Percentiles rank a stretch among this genome's conserved stretches.
phyloP scores from a whole-genome alignment of 345 rosid genomes.

The Hibiscus trionum region DNA sequence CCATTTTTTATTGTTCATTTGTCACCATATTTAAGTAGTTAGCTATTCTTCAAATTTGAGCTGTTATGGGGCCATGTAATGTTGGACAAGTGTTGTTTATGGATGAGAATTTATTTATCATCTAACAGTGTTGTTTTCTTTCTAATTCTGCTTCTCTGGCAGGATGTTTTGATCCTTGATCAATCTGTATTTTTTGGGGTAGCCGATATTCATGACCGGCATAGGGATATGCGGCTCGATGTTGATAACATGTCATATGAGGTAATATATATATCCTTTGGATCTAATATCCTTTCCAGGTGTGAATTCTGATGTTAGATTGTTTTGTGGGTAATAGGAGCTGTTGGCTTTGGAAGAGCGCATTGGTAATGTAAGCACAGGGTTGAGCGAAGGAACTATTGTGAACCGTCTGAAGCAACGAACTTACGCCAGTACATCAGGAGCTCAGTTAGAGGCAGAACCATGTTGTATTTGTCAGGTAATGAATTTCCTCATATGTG shows the following conservation, averaged over 20 bases:
- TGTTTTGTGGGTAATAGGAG: slow-evolving; percentile 42
- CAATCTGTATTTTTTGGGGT: slow-evolving; percentile 56
- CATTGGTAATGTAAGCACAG: slow-evolving; percentile 85
- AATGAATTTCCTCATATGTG: slow-evolving; percentile 8
- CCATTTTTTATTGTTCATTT: not conserved
- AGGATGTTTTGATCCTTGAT: slow-evolving; percentile 84
- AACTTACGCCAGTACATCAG: slow-evolving; percentile 21
- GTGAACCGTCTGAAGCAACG: slow-evolving; percentile 35
- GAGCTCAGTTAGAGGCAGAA: slow-evolving; percentile 41
- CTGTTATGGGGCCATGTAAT: not conserved
- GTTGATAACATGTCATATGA: slow-evolving; percentile 97
- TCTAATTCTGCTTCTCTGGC: slow-evolving; percentile 15
- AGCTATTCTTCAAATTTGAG: not conserved
- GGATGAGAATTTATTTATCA: not conserved
- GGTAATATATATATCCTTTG: slow-evolving; percentile 30
- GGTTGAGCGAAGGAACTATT: slow-evolving; percentile 68
- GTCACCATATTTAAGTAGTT: not conserved
- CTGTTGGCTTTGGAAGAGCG: slow-evolving; percentile 79
- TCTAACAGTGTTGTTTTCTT: slow-evolving; percentile 1
- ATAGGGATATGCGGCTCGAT: slow-evolving; percentile 93
- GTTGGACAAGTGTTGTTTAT: not conserved
- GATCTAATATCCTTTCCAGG: not conserved
- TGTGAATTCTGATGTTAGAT: not conserved
- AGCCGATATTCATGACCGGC: slow-evolving; percentile 65
- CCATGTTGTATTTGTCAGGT: slow-evolving; percentile 95